Percentiles rank a stretch among this genome's conserved stretches.
phyloP scores from a whole-genome alignment of 148 eudicot genomes.

The Spergularia bocconei region DNA sequence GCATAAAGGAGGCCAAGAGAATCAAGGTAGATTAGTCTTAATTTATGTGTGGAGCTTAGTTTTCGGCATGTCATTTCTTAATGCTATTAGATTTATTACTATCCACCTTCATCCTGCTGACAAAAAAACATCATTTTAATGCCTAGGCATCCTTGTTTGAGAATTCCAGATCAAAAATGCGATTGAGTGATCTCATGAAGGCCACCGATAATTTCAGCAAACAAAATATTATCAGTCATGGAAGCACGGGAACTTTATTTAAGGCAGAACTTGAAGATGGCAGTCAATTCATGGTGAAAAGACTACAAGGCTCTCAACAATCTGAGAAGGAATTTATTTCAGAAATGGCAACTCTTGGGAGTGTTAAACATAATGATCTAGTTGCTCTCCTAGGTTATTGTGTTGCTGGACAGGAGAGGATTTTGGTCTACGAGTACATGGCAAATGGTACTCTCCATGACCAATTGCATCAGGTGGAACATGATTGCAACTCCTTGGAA shows the following conservation, averaged over 20 bases:
- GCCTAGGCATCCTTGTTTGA: constrained; percentile 51
- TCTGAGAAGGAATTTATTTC: constrained; percentile 61
- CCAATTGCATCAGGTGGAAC: constrained; percentile 33
- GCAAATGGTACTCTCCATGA: constrained; percentile 58
- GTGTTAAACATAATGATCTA: constrained; percentile 53
- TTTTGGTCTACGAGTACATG: constrained; percentile 61
- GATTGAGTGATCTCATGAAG: constrained; percentile 63
- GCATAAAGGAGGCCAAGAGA: constrained; percentile 43
- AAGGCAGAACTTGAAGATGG: constrained; percentile 62
- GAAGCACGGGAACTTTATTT: constrained; percentile 56
- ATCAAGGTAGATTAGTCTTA: constrained; percentile 32
- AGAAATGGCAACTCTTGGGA: constrained; percentile 68
- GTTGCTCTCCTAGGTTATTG: constrained; percentile 70
- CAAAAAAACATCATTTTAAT: neutral
- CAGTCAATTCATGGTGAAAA: constrained; percentile 50
- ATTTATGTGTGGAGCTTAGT: neutral
- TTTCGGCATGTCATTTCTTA: neutral
- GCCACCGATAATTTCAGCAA: constrained; percentile 66
- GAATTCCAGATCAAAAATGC: constrained; percentile 52
- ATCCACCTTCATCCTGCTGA: constrained; percentile 4
- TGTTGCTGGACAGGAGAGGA: constrained; percentile 55
- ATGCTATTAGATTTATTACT: neutral
- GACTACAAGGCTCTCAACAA: constrained; percentile 55
- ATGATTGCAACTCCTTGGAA: constrained; percentile 33
- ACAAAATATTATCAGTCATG: constrained; percentile 49